Evolutionary conservation across 495 filamentous ascomycete species (phyloP), one percentile per base, ranked within the genome.

Genomic region (Hypoxylon crocopeplum): DNA sequence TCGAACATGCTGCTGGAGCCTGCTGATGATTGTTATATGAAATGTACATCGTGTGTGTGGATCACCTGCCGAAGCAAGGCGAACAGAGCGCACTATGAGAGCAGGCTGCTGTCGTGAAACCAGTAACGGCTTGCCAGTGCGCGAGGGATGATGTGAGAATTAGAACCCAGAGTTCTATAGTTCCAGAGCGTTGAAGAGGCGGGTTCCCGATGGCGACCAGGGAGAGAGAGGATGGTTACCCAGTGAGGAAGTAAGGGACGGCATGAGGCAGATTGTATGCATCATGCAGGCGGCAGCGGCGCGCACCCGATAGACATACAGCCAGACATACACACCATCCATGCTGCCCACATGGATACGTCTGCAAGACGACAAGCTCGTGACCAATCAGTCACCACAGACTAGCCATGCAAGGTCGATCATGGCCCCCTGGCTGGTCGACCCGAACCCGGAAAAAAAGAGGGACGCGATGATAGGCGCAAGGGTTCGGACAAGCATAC

Each of bases 261-360:
- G 64, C 59, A 57, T 71, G 64, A 66, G 42, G 69, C 65, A 64
- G 67, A 64, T 65, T 42, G 47, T 44, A 66, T 68, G 61, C 71
- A 67, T 69, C 57, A 73, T 73, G 71, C 68, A 72, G n/a, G 48
- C 54, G 48, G 58, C 60, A 56, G 56, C 62, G 62, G 62, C 62
- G 62, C 62, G 62, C 50, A 56, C 64, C 58, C 62, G 62, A 56
- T 55, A 61, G 50, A 66, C 52, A 56, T 44, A 53, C 59, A 51
- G 32, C 39, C 40, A 57, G 55, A 37, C 53, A 40, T 40, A 38
- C 39, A 48, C 42, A 50, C 22, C 33, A 59, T 55, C 61, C 54
- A 64, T 64, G 54, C 29, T 50, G 48, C 54, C 61, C 61, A 64
- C 61, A 64, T 59, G 61, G 61, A 50, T 59, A 34, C 27, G 33